Percentiles rank a stretch among this genome's conserved stretches.
These are phyloP conservation scores for Solanum habrochaites DNA, from an alignment of 257 asterid genomes.

Conservation along the genomic window DNA sequence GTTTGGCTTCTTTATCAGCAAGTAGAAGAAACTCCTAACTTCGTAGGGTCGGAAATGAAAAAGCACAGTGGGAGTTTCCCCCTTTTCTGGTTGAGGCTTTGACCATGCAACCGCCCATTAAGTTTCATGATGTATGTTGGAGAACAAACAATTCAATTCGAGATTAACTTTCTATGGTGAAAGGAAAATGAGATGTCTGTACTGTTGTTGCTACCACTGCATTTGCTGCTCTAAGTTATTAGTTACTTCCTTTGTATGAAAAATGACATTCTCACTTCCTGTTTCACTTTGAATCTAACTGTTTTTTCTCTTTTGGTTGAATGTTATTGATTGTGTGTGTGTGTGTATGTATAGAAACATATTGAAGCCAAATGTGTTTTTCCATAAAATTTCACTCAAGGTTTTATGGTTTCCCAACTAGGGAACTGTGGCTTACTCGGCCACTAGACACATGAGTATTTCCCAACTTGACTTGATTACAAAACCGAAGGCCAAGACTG, in stretches of 20 bases:
- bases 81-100: too few relatives aligned
- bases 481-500: background rate
- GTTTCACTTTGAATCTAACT: background rate
- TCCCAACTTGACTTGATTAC: background rate
- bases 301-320: background rate
- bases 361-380: background rate
- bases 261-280: fast-evolving
- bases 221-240: background rate
- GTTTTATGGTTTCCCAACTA: background rate
- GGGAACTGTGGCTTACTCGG: fast-evolving
- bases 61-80: too few relatives aligned
- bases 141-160: background rate
- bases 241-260: background rate
- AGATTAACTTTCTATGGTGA: background rate
- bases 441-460: background rate
- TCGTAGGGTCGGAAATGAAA: too few relatives aligned
- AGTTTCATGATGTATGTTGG: too few relatives aligned
- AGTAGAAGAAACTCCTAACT: background rate
- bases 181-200: background rate
- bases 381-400: background rate
- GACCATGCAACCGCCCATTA: too few relatives aligned
- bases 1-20: background rate
- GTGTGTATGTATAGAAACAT: background rate
- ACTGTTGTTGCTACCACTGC: background rate
- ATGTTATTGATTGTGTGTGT: background rate